A percentile compares a stretch with the other conserved stretches of the same genome.
Conservation (phyloP, 371 early-diverging fungal genomes). For the Polyrhizophydium stewartii region DNA sequence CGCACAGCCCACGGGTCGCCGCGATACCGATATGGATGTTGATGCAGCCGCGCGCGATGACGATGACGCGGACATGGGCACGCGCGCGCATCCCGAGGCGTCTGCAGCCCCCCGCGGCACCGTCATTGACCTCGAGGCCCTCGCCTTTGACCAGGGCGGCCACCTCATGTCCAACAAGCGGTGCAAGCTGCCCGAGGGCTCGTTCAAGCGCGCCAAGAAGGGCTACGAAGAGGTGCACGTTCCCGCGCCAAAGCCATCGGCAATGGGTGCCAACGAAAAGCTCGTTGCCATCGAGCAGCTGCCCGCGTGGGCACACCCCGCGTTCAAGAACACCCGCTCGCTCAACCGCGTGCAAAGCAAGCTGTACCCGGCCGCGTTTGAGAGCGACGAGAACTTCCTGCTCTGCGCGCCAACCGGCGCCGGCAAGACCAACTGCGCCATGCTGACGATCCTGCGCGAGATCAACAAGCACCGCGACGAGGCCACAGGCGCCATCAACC, state of each 20-base stretch:
- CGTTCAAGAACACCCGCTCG: constrained; percentile 65
- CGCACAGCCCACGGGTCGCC: no score
- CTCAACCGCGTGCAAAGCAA: constrained; percentile 93
- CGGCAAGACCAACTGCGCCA: constrained; percentile 98
- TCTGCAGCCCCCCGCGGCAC: constrained; percentile 14
- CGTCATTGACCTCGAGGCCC: constrained; percentile 70
- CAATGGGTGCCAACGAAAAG: constrained; percentile 64
- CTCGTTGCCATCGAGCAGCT: constrained; percentile 66
- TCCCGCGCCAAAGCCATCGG: constrained; percentile 77
- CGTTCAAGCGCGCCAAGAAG: constrained; percentile 86
- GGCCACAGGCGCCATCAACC: constrained; percentile 68
- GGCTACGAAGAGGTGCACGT: constrained; percentile 97
- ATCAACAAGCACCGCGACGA: constrained; percentile 73
- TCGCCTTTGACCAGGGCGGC: constrained; percentile 87
- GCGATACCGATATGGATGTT: constrained; percentile 21
- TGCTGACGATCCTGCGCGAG: constrained; percentile 90
- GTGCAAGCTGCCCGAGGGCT: constrained; percentile 89
- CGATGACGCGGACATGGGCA: background rate
- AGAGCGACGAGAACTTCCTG: constrained; percentile 89
- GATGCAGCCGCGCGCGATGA: constrained; percentile 32
- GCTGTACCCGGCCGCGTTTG: constrained; percentile 84
- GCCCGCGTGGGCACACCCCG: constrained; percentile 85
- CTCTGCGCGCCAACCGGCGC: constrained; percentile 99
- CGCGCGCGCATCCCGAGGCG: background rate
- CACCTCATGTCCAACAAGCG: constrained; percentile 97